A percentile compares a stretch with the other conserved stretches of the same genome.
These are phyloP conservation scores for Cladophialophora carrionii DNA, from an alignment of 2,329 filamentous ascomycete species.

Conservation along the genomic window DNA sequence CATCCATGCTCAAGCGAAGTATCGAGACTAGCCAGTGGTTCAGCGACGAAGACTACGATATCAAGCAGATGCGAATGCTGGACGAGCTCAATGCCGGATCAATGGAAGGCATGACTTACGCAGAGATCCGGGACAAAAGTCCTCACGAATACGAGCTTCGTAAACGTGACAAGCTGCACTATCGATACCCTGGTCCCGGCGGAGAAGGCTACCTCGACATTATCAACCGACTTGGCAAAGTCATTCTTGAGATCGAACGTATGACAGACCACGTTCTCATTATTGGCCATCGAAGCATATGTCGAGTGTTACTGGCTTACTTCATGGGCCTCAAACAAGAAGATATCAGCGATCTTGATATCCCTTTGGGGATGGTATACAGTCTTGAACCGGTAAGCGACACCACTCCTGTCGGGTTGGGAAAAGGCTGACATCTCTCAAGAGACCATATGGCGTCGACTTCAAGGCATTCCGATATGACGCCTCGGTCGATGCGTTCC, in stretches of 20 bases:
- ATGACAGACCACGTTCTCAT: conserved; percentile 95
- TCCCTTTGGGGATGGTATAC: conserved; percentile 90
- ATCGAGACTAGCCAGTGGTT: conserved; percentile 88
- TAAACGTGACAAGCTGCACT: conserved; percentile 84
- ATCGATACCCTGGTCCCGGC: conserved; percentile 93
- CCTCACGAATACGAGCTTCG: conserved; percentile 81
- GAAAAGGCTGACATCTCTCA: conserved; percentile 8
- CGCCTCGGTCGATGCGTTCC: conserved; percentile 74
- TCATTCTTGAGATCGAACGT: conserved; percentile 95
- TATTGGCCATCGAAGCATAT: conserved; percentile 89
- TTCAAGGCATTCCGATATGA: conserved; percentile 96
- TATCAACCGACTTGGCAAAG: conserved; percentile 90
- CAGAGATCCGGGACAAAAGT: conserved; percentile 78
- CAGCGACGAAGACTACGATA: conserved; percentile 92
- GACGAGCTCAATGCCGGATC: conserved; percentile 92
- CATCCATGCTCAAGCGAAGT: conserved; percentile 90
- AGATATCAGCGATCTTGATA: conserved; percentile 91
- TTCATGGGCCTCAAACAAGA: conserved; percentile 91
- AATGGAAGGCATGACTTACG: conserved; percentile 94
- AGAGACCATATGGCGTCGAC: conserved; percentile 93
- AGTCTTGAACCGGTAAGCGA: conserved; percentile 74
- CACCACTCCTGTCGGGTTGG: not conserved
- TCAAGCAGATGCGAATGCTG: conserved; percentile 97
- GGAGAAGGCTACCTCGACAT: conserved; percentile 97
- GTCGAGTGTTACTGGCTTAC: conserved; percentile 90